Conservation (phyloP, 2,329 filamentous ascomycete genomes). For the Microsporum ferrugineum region DNA sequence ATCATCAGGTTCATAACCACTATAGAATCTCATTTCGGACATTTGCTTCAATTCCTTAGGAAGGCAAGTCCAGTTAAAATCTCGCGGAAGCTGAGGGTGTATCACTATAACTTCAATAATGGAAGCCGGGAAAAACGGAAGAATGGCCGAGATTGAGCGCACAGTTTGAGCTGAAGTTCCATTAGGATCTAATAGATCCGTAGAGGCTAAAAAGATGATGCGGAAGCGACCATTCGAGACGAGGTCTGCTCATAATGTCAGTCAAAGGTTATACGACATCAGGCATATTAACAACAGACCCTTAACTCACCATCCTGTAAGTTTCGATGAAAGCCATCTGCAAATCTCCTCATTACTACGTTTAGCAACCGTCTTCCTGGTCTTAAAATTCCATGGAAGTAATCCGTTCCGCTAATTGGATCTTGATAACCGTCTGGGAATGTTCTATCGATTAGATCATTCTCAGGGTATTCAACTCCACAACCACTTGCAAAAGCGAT, state of each 20-base stretch:
- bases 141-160: background rate
- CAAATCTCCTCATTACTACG: conserved; percentile 25
- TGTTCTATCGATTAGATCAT: conserved; percentile 20
- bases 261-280: background rate
- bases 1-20: conserved; percentile 17
- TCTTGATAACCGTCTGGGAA: conserved; percentile 9
- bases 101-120: conserved; percentile 1
- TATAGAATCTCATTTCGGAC: conserved; percentile 29
- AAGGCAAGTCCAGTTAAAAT: conserved; percentile 26
- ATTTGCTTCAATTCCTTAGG: conserved; percentile 22
- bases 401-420: conserved; percentile 25
- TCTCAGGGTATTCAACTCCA: conserved; percentile 29
- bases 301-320: conserved; percentile 24
- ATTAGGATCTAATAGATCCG: conserved; percentile 24
- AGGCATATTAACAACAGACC: background rate
- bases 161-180: conserved; percentile 16
- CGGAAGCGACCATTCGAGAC: conserved; percentile 29
- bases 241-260: conserved; percentile 21
- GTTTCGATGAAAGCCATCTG: conserved; percentile 27
- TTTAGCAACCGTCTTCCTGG: conserved; percentile 28
- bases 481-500: conserved; percentile 32
- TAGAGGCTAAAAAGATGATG: conserved; percentile 26
- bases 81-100: conserved; percentile 6
- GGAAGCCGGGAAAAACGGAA: background rate
- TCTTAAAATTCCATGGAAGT: conserved; percentile 24